Evolutionary conservation across 2,329 filamentous ascomycete species (phyloP), one percentile per base, ranked within the genome.

Genomic region (Fusarium sp.): DNA sequence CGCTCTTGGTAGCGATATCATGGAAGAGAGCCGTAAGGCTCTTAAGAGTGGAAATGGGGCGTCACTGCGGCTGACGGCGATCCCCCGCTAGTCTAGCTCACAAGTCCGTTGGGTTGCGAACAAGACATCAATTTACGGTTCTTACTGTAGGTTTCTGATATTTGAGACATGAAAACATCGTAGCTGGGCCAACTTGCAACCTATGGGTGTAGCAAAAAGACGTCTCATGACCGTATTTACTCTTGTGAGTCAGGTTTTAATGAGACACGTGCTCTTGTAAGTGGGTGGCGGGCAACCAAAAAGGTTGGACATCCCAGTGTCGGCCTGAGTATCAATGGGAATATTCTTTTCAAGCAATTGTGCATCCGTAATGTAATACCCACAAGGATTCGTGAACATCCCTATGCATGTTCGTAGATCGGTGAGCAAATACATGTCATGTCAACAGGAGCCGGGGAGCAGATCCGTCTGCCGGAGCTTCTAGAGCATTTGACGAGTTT

Each of bases 21-120:
- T 59, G 68, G 68, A 71, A 71, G 48, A 52, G 65, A 71, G 68
- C 68, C 68, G 68, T 71, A 65, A 71, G 68, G 68, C 60, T 71
- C 60, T 51, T 41, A n/a, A 40, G 24, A 41, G 25, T 30, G 48
- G 30, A 62, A 55, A 67, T 54, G 63, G 63, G 65, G 68, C 62
- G 46, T 25, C 25, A 29, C 41, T 41, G 62, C 59, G 68, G 64
- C 68, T 71, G 68, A 69, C 60, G 68, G 47, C 48, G 68, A 71
- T 71, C 68, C 68, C 68, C 59, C 68, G 48, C 68, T 51, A 32
- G 18, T 44, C 43, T 43, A 41, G 34, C 20, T 20, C 40, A 25
- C 25, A 52, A 46, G 44, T 65, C 20, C 40, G 46, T 57, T 62
- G 53, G 40, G 16, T 40, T 55, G 30, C 15, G 30, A 34, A 51